Percentiles rank a stretch among this genome's conserved stretches.
Conservation (phyloP, 352 stramenopile genomes). For the Pilasporangium apinafurcum region DNA sequence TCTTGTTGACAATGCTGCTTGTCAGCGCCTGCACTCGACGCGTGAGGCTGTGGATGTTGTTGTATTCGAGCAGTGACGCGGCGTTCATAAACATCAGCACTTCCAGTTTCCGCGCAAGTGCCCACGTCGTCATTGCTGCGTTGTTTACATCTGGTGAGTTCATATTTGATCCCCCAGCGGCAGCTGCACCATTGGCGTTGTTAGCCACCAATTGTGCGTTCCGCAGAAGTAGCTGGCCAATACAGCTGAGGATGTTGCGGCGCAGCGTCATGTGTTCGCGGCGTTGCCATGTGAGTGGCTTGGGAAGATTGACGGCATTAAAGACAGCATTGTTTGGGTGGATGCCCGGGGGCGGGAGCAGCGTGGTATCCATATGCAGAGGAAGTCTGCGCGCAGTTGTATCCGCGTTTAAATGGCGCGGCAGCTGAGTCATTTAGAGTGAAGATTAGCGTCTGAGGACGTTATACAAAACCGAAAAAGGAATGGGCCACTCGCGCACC, state of each 20-base stretch:
- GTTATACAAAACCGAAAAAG: no score
- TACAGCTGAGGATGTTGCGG: conserved; percentile 55
- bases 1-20: conserved; percentile 80
- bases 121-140: conserved; percentile 47
- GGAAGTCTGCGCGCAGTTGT: no score
- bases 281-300: conserved; percentile 78
- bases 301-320: conserved; percentile 48
- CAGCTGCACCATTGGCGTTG: background rate
- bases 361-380: no score
- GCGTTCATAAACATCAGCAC: conserved; percentile 81
- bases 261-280: conserved; percentile 66
- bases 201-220: conserved; percentile 38
- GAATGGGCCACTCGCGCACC: no score
- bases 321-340: conserved; percentile 77
- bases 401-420: no score
- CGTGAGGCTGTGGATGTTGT: conserved; percentile 69
- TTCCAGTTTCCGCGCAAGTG: conserved; percentile 74
- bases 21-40: conserved; percentile 77
- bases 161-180: background rate
- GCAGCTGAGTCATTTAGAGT: no score
- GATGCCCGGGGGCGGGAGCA: conserved; percentile 51
- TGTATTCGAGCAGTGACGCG: conserved; percentile 75
- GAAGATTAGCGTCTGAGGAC: no score
- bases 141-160: background rate
- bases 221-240: conserved; percentile 50